Evolutionary conservation across 2,329 filamentous ascomycete species (phyloP).

Genomic region (Stemphylium lycopersici): DNA sequence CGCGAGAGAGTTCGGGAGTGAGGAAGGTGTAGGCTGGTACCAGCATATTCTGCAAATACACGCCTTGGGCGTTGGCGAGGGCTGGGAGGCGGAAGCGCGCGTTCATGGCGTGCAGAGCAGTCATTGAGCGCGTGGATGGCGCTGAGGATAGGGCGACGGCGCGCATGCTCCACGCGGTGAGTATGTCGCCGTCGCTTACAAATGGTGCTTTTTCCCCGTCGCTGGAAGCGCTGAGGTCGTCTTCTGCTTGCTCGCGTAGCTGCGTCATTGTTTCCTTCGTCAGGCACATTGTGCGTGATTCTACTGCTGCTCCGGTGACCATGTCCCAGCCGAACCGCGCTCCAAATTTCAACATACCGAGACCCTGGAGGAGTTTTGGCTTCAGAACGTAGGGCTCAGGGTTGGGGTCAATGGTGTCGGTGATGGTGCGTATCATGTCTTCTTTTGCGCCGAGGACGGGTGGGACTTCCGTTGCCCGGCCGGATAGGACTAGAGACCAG

Average conservation of each 20-base stretch:
- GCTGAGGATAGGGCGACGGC: constrained; percentile 27
- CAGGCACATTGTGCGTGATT: constrained; percentile 51
- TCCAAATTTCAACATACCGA: constrained; percentile 16
- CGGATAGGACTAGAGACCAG: constrained; percentile 57
- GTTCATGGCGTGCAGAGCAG: constrained; percentile 51
- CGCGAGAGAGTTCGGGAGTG: constrained; percentile 10
- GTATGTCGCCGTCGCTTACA: constrained; percentile 34
- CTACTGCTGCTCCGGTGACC: constrained; percentile 11
- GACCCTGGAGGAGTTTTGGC: constrained; percentile 21
- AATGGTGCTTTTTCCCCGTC: constrained; percentile 14
- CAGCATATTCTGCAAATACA: constrained; percentile 23
- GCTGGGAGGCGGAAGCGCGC: constrained; percentile 42
- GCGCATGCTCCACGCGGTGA: constrained; percentile 33
- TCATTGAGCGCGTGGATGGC: constrained; percentile 40
- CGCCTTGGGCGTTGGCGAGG: constrained; percentile 24
- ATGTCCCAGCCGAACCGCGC: constrained; percentile 16
- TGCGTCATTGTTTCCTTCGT: constrained; percentile 27
- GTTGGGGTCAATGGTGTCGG: constrained; percentile 3
- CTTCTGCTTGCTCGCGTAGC: constrained; percentile 36
- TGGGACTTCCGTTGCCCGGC: constrained; percentile 51
- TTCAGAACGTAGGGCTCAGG: constrained; percentile 22
- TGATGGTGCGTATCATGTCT: constrained; percentile 43
- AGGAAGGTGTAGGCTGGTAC: constrained; percentile 20
- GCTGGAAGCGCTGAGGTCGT: constrained; percentile 26
- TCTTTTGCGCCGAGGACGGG: constrained; percentile 29